Conservation (phyloP, 768 basidiomycete genomes). For the Panus rudis region DNA sequence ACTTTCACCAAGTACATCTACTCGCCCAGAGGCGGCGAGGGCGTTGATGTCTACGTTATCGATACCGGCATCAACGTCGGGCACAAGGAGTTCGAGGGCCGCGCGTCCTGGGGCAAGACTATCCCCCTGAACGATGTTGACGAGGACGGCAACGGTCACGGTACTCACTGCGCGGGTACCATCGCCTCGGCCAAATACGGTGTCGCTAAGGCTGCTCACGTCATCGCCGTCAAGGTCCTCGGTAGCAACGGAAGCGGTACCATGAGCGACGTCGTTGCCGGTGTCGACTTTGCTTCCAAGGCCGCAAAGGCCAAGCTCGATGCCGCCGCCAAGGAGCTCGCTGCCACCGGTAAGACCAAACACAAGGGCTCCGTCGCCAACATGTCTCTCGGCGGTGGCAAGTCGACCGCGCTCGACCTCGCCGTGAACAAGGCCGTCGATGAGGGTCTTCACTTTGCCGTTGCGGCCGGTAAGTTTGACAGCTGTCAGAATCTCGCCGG, state of each 20-base stretch:
- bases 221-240: constrained; percentile 88
- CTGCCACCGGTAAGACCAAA: constrained; percentile 64
- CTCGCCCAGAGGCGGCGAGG: constrained; percentile 68
- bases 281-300: constrained; percentile 74
- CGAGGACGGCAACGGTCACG: constrained; percentile 92
- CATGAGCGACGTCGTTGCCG: constrained; percentile 90
- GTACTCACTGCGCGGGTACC: constrained; percentile 91
- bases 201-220: constrained; percentile 88
- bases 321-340: constrained; percentile 59
- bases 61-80: constrained; percentile 86
- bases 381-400: constrained; percentile 97
- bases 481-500: too few species aligned
- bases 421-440: constrained; percentile 83
- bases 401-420: constrained; percentile 76
- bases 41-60: constrained; percentile 87
- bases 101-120: constrained; percentile 91
- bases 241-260: constrained; percentile 92
- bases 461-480: constrained; percentile 80
- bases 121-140: constrained; percentile 80
- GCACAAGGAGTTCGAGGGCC: constrained; percentile 84
- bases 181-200: constrained; percentile 92
- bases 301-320: constrained; percentile 45
- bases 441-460: constrained; percentile 88
- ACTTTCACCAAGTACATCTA: constrained; percentile 85
- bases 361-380: constrained; percentile 96